Evolutionary conservation across 495 filamentous ascomycete species (phyloP), one percentile per base, ranked within the genome.

Genomic region (Annulohypoxylon moriforme): DNA sequence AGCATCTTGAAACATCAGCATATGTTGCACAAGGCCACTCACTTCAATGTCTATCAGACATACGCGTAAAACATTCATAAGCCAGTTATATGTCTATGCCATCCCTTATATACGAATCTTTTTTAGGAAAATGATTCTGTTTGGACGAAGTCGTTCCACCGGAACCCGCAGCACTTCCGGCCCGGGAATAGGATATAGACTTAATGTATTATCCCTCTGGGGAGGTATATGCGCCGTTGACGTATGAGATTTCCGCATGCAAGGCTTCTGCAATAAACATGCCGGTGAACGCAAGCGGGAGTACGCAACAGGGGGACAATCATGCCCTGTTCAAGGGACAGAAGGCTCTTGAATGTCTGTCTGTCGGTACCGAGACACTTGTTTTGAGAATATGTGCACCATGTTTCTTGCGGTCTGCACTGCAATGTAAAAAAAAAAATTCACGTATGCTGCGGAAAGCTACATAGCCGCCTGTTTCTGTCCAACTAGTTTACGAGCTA

Each of bases 281-380:
- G 40, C 62, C 65, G 57, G 66, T 42, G 52, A 34, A 62, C 59
- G 55, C 56, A 55, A 59, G 50, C 34, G 13, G 24, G 50, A 50
- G 61, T 69, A 63, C 58, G 71, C 40, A 56, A 38, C 57, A 57
- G 18, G 61, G 66, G 67, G 71, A 64, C 61, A 66, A 73, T 73
- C 71, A 34, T 73, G 33, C 61, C 70, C 53, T 29, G 11, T 64
- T 68, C 66, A 42, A 69, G 56, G 52, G 60, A 38, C 42, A 18
- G 34, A 24, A 44, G 65, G 42, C 49, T 61, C 29, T 55, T 31
- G 24, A 67, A 60, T 34, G 22, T 34, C 58, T 25, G 29, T 47
- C 9, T 55, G 44, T 66, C 66, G 66, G 71, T 62, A 58, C 71
- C 71, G 71, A 73, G 57, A 67, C 71, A 73, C 66, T 38, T 44